Evolutionary conservation across 1,284 basidiomycete species (phyloP), one percentile per base, ranked within the genome.

Genomic region (Porogramme epimiltina): DNA sequence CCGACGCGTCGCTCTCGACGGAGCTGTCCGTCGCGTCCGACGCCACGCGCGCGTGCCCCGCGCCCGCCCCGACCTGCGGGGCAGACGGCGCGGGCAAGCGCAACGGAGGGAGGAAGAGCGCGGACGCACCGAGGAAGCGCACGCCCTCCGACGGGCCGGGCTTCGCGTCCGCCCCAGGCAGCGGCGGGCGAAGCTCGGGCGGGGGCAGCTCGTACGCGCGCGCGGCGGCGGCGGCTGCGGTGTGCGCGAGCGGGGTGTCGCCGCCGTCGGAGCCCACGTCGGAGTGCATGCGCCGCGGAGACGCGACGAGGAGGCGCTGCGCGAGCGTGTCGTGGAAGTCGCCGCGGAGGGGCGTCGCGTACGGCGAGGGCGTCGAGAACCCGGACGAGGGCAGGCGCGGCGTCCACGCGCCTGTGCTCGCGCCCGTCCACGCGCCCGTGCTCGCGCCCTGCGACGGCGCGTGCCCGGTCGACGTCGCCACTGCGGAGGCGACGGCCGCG

Each of bases 41-140:
- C 44, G 60, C 18, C 53, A 45, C 24, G 55, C 64, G 54, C 60
- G 66, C 8, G 54, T 56, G 46, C 16, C 53, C 42, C 28, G 9
- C 28, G 15, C 9, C 15, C 28, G 9, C 28, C 28, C 15, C 15
- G 37, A 10, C 8, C 22, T 26, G 36, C 54, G 42, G 0, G n/a
- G 42, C 37, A 15, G 42, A 24, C 2, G 56, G 53, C 8, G 53
- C 23, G 3, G 53, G 47, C 13, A 73, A 37, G 10, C 59, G 55
- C 23, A 74, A 57, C 2, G 65, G 63, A 1, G 67, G 67, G 18
- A 88, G 67, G 39, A 74, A 67, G 13, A 79, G 56, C 1, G 76
- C 69, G n/a, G 85, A 87, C 6, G 79, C 62, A 4, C 86, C 85
- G 18, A 79, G 68, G 61, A 78, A 81, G 6, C 71, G 61, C 20